Evolutionary conservation across 345 rosid genomes (phyloP).

Genomic region (Eucalyptus tenuipes): DNA sequence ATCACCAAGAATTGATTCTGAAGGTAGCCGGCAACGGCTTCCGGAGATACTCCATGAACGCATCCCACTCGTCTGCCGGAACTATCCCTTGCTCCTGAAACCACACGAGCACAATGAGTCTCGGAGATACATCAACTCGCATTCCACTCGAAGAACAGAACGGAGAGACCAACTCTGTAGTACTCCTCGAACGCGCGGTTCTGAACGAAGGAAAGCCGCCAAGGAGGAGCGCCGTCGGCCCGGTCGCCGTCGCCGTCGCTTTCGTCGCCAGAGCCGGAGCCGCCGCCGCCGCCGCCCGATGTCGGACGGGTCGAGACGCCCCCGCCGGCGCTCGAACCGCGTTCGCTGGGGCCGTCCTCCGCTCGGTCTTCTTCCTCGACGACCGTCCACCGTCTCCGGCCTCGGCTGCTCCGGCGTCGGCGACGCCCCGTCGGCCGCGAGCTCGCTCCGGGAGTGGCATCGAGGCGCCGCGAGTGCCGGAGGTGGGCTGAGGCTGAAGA

Average conservation of each 20-base stretch:
- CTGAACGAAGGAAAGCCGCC: conserved; percentile 54
- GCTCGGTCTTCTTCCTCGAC: conserved; percentile 34
- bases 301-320: conserved; percentile 44
- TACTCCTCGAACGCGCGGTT: conserved; percentile 75
- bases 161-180: conserved; percentile 41
- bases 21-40: conserved; percentile 95
- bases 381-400: conserved; percentile 21
- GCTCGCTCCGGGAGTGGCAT: not conserved
- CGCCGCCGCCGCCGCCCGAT: conserved; percentile 13
- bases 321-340: conserved; percentile 56
- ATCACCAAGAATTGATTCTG: conserved; percentile 79
- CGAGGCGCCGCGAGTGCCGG: not conserved
- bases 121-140: not conserved
- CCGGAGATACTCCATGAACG: conserved; percentile 56
- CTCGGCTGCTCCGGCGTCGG: not conserved
- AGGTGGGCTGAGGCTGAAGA: not conserved
- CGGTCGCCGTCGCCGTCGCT: not conserved
- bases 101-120: not conserved
- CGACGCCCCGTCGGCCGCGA: not conserved
- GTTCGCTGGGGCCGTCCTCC: conserved; percentile 45
- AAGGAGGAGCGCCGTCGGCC: not conserved
- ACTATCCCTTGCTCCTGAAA: conserved; percentile 79
- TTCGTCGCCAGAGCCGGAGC: no score
- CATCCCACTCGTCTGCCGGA: conserved; percentile 68
- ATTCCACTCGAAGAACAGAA: not conserved